Evolutionary conservation across 2,329 filamentous ascomycete species (phyloP).

Genomic region (Trichoderma cornu-damae): DNA sequence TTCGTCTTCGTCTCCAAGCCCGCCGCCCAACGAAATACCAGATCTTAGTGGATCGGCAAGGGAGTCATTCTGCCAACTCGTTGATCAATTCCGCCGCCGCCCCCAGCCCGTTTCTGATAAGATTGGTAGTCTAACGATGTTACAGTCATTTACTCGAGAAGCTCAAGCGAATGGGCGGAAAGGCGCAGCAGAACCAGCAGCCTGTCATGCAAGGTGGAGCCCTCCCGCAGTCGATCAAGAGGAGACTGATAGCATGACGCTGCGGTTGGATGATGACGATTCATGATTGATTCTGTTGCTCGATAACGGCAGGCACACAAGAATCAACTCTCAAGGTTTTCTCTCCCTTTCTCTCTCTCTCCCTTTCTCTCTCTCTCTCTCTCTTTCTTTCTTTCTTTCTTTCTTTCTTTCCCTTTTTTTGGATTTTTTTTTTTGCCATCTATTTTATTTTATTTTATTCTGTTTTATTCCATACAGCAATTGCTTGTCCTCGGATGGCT

Average conservation of each 20-base stretch:
- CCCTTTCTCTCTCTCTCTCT: background rate
- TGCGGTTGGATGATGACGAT: conserved; percentile 7
- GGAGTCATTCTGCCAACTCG: conserved; percentile 24
- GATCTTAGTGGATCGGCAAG: conserved; percentile 22
- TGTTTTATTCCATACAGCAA: background rate
- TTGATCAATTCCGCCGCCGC: conserved; percentile 27
- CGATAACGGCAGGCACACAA: background rate
- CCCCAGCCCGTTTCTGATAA: conserved; percentile 28
- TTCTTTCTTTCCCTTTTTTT: background rate
- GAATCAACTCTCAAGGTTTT: no score
- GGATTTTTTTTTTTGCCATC: no score
- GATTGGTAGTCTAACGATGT: conserved; percentile 30
- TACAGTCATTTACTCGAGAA: conserved; percentile 53
- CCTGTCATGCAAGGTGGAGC: conserved; percentile 30
- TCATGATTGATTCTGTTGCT: background rate
- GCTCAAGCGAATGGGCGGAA: conserved; percentile 44
- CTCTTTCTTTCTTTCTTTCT: background rate
- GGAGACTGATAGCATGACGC: conserved; percentile 37
- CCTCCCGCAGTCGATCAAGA: conserved; percentile 44
- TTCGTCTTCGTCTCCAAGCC: background rate
- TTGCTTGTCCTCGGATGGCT: background rate
- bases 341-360: background rate
- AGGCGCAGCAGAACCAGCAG: conserved; percentile 31
- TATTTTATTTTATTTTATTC: background rate
- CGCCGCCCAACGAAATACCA: background rate